These are phyloP conservation scores for Aspergillus eucalypticola DNA, from an alignment of 2,329 filamentous ascomycete species.

Conservation along the genomic window DNA sequence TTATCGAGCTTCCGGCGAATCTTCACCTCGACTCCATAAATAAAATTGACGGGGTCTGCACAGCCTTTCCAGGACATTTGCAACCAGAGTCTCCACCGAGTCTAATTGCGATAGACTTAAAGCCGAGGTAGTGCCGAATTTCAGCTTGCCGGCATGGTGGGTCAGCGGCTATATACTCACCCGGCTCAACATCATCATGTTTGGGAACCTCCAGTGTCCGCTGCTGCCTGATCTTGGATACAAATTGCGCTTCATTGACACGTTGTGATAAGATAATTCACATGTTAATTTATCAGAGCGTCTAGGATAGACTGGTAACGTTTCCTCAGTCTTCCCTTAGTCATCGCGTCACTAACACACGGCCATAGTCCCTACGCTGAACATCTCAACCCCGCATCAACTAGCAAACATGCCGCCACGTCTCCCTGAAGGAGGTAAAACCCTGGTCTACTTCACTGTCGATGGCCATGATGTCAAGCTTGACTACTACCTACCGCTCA, in stretches of 20 bases:
- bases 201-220: background rate
- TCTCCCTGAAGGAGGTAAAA: conserved; percentile 5
- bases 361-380: background rate
- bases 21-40: too few relatives aligned
- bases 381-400: background rate
- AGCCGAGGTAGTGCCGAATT: background rate
- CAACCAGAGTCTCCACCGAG: too few relatives aligned
- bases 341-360: background rate
- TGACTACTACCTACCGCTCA: conserved; percentile 22
- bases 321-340: fast-evolving
- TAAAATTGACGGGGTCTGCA: too few relatives aligned
- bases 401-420: background rate
- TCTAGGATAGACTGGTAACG: background rate
- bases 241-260: background rate
- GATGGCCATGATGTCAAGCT: conserved; percentile 22
- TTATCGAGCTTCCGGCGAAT: too few relatives aligned
- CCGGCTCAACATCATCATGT: background rate
- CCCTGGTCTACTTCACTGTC: conserved; percentile 21
- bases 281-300: background rate
- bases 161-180: background rate
- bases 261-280: fast-evolving
- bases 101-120: too few relatives aligned
- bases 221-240: background rate
- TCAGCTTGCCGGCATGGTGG: background rate
- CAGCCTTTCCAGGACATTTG: too few relatives aligned